Base-by-base conservation (phyloP, 2,329 filamentous ascomycete species). In the Diaporthe citri region DNA sequence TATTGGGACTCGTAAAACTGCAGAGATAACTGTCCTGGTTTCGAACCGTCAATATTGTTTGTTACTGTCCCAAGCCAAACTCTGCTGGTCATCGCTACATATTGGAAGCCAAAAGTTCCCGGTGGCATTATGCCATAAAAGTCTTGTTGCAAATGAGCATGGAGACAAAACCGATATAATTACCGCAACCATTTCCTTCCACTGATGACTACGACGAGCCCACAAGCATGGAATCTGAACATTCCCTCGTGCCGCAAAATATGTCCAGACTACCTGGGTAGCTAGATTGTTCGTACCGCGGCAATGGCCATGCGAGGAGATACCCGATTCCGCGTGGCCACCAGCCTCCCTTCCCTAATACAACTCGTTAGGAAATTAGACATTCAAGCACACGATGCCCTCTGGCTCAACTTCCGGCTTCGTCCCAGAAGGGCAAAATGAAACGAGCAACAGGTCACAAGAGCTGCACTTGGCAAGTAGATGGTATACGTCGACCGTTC, bases 371-470 rank as follows among this genome's bases (percentile, higher is more conserved):
- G 13, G 12, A 17, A 7, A 12, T n/a, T 36, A 57, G 51, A 55
- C 36, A 67, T 22, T 4, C 1, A 20, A 67, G 4, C 46, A 52
- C 31, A 39, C 9, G 62, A 12, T 28, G 36, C 57, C 25, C 36
- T n/a, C 22, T 46, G 39, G 31, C 3, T 66, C 28, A 64, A 57
- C 15, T 28, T 72, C 36, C 59, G 22, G 41, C 10, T 70, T 57
- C 51, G 31, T 73, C 75, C 62, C 31, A 55, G 52, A 76, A 70
- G n/a, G 67, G 72, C 48, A 71, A 76, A 72, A 28, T 6, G 31
- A 73, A 76, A 76, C 75, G 75, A 75, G 66, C 15, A 34, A 9
- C 8, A 62, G 28, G 59, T 51, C 62, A 28, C 72, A 56, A 46
- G 55, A 36, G 17, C 56, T 69, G 39, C 25, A 48, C 59, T 67